Conservation (phyloP, 2,329 filamentous ascomycete species). For the Alternaria burnsii region DNA sequence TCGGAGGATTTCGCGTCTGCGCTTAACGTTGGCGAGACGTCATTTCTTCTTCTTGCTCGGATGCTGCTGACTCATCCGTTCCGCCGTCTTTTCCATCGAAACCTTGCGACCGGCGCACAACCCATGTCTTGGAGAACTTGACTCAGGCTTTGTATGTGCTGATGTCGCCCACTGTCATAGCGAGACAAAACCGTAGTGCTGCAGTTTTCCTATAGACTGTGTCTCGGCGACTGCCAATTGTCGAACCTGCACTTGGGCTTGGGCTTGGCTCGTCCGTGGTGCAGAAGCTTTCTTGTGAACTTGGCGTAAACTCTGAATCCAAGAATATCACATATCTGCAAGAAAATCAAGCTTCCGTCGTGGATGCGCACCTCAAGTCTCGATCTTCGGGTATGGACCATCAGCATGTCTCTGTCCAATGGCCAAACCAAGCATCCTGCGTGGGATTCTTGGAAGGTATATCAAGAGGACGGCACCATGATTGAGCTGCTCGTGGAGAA, state of each 20-base stretch:
- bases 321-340: background rate
- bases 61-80: conserved; percentile 7
- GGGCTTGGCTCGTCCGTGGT: background rate
- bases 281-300: background rate
- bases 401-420: background rate
- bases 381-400: background rate
- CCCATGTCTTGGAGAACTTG: background rate
- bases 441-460: background rate
- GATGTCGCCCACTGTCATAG: background rate
- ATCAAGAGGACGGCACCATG: background rate
- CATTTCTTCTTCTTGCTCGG: conserved; percentile 7
- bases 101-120: background rate
- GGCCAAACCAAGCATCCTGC: background rate
- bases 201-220: background rate
- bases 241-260: background rate
- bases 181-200: background rate
- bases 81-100: background rate
- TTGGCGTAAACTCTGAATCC: background rate
- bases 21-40: conserved; percentile 1
- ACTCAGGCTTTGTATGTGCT: background rate
- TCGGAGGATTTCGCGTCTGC: background rate
- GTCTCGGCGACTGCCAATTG: background rate
- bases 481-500: background rate
- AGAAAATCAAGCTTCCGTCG: background rate
- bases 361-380: background rate